Percentiles rank a stretch among this genome's conserved stretches.
phyloP scores from a whole-genome alignment of 148 eudicot species.

The Rhododendron vialii region DNA sequence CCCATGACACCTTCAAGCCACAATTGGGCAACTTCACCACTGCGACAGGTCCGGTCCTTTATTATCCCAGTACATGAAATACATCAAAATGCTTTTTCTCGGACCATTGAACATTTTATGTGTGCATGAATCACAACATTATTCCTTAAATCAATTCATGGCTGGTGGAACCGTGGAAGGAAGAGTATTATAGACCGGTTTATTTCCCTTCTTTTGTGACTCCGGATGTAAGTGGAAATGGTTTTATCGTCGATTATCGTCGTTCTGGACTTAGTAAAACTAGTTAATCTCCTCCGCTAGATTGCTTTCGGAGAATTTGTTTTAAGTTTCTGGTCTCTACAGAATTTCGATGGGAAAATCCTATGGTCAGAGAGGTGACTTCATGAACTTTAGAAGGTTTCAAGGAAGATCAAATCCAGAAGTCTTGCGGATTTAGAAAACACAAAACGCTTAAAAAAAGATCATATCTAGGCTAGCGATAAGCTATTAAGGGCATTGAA shows the following conservation, averaged over 20 bases:
- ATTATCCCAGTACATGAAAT: background rate
- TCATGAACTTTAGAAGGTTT: background rate
- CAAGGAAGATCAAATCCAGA: background rate
- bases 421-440: background rate
- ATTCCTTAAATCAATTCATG: background rate
- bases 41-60: background rate
- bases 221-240: background rate
- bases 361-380: background rate
- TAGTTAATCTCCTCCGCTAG: background rate
- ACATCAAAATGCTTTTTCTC: background rate
- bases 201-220: background rate
- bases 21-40: background rate
- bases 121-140: background rate
- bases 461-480: no score
- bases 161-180: background rate
- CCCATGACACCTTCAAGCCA: background rate
- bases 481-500: no score
- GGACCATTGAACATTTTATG: background rate
- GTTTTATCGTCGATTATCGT: background rate
- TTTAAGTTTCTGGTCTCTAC: background rate
- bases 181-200: background rate
- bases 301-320: background rate
- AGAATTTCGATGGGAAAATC: background rate
- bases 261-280: background rate
- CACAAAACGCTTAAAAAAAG: background rate